Percentiles rank a stretch among this genome's conserved stretches.
Conservation (phyloP, 2,329 filamentous ascomycete genomes). For the Geosmithia putterillii region DNA sequence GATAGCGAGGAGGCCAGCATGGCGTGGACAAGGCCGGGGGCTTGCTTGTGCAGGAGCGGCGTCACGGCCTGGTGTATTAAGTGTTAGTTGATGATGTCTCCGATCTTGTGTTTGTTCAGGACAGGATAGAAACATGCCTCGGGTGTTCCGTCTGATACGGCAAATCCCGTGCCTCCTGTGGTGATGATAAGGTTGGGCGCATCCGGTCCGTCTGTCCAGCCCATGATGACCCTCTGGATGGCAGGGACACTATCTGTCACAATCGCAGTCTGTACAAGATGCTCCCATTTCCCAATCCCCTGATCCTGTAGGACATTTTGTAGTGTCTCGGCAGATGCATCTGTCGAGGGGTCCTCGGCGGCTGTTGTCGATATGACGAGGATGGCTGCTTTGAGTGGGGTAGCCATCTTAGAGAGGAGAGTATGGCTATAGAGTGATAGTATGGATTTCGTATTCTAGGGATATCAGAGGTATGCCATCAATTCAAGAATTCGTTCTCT, state of each 20-base stretch:
- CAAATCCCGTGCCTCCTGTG: conserved; percentile 89
- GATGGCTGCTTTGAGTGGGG: conserved; percentile 57
- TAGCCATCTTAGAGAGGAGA: conserved; percentile 8
- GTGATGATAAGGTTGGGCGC: conserved; percentile 68
- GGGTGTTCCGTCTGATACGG: conserved; percentile 72
- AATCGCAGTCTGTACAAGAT: conserved; percentile 53
- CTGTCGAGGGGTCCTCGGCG: conserved; percentile 62
- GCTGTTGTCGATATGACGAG: conserved; percentile 89
- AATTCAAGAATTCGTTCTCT: no score
- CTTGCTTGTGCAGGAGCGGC: conserved; percentile 70
- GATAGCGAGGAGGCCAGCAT: conserved; percentile 79
- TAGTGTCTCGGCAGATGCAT: conserved; percentile 58
- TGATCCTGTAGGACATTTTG: conserved; percentile 55
- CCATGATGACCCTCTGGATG: conserved; percentile 62
- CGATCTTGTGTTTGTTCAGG: no score
- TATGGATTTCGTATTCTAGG: no score
- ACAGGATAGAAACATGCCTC: conserved; percentile 65
- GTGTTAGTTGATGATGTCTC: background rate
- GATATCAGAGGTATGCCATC: no score
- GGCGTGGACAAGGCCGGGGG: conserved; percentile 82
- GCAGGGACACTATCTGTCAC: conserved; percentile 63
- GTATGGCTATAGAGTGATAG: no score
- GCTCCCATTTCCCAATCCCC: conserved; percentile 57
- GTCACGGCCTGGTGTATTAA: conserved; percentile 50
- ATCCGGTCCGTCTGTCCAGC: conserved; percentile 58